Base-by-base conservation (phyloP, 2,329 filamentous ascomycete genomes). In the Sporothrix globosa region DNA sequence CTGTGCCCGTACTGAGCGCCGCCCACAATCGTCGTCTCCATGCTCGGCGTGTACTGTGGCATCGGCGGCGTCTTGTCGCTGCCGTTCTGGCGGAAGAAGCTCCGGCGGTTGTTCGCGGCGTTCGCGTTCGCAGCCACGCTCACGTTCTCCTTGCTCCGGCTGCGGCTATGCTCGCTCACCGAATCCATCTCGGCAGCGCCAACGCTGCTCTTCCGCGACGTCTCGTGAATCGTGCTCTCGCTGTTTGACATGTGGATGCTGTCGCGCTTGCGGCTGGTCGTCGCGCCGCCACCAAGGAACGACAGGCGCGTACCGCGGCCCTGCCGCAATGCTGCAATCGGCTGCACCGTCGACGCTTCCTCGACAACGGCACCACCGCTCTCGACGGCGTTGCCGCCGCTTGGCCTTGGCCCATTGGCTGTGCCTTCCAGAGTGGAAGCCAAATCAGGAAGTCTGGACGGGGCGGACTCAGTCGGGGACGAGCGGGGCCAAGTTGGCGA, bases 281-380 rank as follows among this genome's bases (percentile, higher is more conserved):
- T 72, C 72, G 44, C 76, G 24, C 76, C 69, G 56, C 83, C 84
- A 1, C 85, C 84, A 2, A 88, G 79, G 77, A 89, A 87, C 76
- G 86, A 88, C 14, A 88, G 80, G 3, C 87, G 81, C 2, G 85
- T 82, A 19, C 85, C 85, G 21, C 84, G 84, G 9, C 82, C 78
- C 60, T 81, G 83, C n/a, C 82, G 82, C 50, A 85, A 76, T n/a
- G 63, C 63, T n/a, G 63, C 63, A 66, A 87, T 82, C 0, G 85
- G 84, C 67, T 83, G 83, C 2, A 83, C 82, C 1, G 84, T 77
- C 0, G 85, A 81, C 2, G 84, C 82, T 71, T 88, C 85, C 60
- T 87, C 85, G 7, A 71, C 54, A 46, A 66, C 27, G 1, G 17
- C 54, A 1, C 61, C 56, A 14, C 56, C 53, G 46, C 54, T 67